Evolutionary conservation across 257 asterid species (phyloP), one percentile per base, ranked within the genome.

Genomic region (Solanum etuberosum): DNA sequence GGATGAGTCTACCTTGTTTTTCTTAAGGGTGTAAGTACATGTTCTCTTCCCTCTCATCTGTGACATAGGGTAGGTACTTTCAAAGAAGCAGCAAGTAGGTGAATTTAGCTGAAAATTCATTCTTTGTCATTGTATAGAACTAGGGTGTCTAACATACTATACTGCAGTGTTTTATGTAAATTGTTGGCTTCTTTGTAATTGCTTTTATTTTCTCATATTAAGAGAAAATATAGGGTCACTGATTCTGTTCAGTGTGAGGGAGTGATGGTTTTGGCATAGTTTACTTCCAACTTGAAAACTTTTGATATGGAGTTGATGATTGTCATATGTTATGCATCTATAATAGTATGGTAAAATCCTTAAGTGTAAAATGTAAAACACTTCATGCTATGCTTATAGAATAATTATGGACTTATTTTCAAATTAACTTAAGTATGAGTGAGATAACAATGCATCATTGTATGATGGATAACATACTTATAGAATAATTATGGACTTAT

Each of bases 81-180:
- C 42, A 20, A 48, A 61, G 83, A 9, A 32, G 76, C 57, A 48
- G 82, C 87, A 72, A 34, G 71, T 85, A 61, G 88, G 88, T 57
- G 42, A 85, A 81, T 70, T 37, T 54, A 85, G 88, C 63, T 68
- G 80, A 63, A 84, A 38, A 82, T 61, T 90, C 61, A 86, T 88
- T 90, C 88, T 82, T 86, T 90, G 25, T 20, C 61, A 37, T 68
- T 90, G 84, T 86, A 83, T 23, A 85, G 85, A 71, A 54, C 6
- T 83, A 74, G 87, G 76, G 80, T 86, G 70, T 83, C 48, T 48
- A 84, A 29, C 82, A 34, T 27, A 72, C 48, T 34, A 83, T n/a
- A 57, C 59, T 90, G 16, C 73, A 90, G 85, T 82, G 38, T 81
- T 81, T 46, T 51, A 81, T 81, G 85, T 48, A 81, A 81, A 81